Base-by-base conservation (phyloP, 208 protist genomes). In the Herpetomonas samuelpessoai region DNA sequence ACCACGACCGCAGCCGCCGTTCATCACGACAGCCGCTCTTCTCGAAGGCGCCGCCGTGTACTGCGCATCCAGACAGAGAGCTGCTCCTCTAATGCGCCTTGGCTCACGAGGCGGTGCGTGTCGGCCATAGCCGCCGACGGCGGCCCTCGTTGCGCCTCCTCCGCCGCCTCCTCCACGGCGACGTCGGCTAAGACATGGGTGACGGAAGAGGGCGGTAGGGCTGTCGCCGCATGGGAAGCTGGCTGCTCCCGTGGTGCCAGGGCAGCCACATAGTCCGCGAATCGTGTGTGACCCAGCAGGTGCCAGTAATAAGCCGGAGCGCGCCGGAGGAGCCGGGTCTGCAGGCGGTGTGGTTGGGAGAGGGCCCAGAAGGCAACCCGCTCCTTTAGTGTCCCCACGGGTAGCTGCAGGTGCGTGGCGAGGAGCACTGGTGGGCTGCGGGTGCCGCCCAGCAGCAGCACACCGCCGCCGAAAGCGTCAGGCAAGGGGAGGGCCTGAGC, bases 11-110 rank as follows among this genome's bases (percentile, higher is more conserved):
- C 45, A 50, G n/a, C 49, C 16, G 49, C 26, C 14, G 16, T 4
- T 26, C 14, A 14, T 41, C 35, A 41, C 35, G 35, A 6, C 6
- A 41, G 14, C 62, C 46, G 68, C 12, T 59, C 24, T 27, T 71
- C 67, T 27, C 77, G 83, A 30, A 85, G 62, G 1, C 77, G 69
- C 41, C 79, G 77, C 27, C 66, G 76, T 30, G 77, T 68, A 27
- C 62, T 44, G 7, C 70, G 76, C 38, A 66, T 64, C 83, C 83
- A 91, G 53, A 76, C 68, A 22, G 59, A 60, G 45, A 91, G 60
- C 63, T 85, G 83, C 50, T 79, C 61, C 24, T 86, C 77, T 38
- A 83, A 31, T 25, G 72, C 61, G 39, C 66, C 62, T 24, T 69
- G 54, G 29, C 61, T 71, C 10, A 76, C 46, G 9, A 71, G 38